Evolutionary conservation across 257 asterid species (phyloP).

Genomic region (Solanum okadae): DNA sequence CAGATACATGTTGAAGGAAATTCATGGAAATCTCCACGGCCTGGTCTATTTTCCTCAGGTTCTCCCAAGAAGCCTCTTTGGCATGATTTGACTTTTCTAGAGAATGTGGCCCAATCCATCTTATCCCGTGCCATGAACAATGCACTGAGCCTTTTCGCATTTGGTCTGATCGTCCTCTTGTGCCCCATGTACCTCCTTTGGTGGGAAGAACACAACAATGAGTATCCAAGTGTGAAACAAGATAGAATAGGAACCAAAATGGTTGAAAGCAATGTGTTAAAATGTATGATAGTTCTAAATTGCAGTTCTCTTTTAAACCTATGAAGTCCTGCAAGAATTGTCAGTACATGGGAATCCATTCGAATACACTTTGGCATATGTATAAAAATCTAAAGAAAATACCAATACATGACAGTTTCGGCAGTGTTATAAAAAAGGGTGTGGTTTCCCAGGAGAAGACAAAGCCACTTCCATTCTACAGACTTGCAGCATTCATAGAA

Average conservation of each 20-base stretch:
- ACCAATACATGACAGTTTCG: neutral
- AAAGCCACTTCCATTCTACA: neutral
- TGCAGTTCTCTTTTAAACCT: neutral
- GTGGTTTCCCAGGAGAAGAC: neutral
- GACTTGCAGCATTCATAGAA: neutral
- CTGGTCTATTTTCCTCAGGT: conserved; percentile 86
- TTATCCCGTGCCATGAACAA: conserved; percentile 48
- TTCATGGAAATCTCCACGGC: conserved; percentile 94
- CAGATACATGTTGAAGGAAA: conserved; percentile 89
- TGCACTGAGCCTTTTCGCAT: conserved; percentile 84
- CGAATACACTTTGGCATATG: neutral
- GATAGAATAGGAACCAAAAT: neutral
- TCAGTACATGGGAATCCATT: neutral
- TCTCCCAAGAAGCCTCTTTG: conserved; percentile 99
- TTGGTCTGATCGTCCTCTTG: conserved; percentile 92
- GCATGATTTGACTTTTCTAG: conserved; percentile 76
- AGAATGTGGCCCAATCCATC: conserved; percentile 76
- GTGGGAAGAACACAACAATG: neutral
- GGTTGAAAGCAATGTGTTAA: neutral
- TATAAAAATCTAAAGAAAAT: neutral
- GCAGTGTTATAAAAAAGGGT: neutral
- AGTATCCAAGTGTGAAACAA: neutral
- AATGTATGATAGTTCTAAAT: neutral
- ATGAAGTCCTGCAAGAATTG: neutral
- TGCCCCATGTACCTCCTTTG: conserved; percentile 92